These are phyloP conservation scores for Draba incana DNA, from an alignment of 345 rosid species.

Conservation along the genomic window DNA sequence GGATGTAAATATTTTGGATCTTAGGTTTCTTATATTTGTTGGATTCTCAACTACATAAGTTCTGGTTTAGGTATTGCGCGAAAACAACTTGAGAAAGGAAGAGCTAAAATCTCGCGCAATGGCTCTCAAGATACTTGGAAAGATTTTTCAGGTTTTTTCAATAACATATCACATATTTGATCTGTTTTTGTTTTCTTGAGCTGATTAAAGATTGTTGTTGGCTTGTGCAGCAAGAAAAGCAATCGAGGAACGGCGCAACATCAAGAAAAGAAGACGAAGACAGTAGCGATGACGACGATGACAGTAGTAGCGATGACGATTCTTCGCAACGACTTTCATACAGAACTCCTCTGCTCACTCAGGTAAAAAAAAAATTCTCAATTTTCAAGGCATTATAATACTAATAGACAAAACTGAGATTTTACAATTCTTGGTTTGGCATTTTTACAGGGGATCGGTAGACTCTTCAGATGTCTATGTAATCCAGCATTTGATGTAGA, in stretches of 20 bases:
- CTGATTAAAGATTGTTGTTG: slow-evolving; percentile 27
- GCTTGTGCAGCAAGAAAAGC: slow-evolving; percentile 56
- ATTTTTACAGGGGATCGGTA: slow-evolving; percentile 79
- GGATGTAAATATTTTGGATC: background rate
- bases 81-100: slow-evolving; percentile 64
- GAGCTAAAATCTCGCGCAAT: slow-evolving; percentile 73
- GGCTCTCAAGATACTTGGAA: slow-evolving; percentile 81
- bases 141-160: slow-evolving; percentile 70
- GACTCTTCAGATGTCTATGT: slow-evolving; percentile 96
- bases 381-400: background rate
- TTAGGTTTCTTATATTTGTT: slow-evolving; percentile 1
- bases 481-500: slow-evolving; percentile 96
- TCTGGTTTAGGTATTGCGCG: slow-evolving; percentile 64
- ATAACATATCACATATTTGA: slow-evolving; percentile 2
- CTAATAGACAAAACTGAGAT: background rate
- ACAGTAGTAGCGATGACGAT: slow-evolving; percentile 76
- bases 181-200: slow-evolving; percentile 3
- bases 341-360: slow-evolving; percentile 84
- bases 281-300: slow-evolving; percentile 58
- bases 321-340: slow-evolving; percentile 67
- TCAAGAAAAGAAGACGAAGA: slow-evolving; percentile 67
- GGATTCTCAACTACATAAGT: background rate
- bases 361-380: slow-evolving; percentile 45
- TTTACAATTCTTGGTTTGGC: background rate
- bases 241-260: slow-evolving; percentile 51